Base-by-base conservation (phyloP, 495 filamentous ascomycete species). In the Emericellopsis terricola region DNA sequence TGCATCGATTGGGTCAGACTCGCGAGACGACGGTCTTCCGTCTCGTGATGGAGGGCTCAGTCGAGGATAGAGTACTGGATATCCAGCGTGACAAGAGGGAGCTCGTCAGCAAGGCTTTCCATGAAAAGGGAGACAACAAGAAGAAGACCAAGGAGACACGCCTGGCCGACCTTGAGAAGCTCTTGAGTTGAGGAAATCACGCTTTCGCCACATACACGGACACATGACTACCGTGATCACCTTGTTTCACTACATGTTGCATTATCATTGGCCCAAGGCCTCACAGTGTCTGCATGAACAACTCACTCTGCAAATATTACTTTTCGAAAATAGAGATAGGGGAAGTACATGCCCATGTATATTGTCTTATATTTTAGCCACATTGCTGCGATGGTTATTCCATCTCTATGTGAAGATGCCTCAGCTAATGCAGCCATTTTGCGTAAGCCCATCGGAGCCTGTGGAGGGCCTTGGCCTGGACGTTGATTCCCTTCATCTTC, bases 371-470 rank as follows among this genome's bases (percentile, higher is more conserved):
- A n/a, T n/a, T n/a, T n/a, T n/a, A n/a, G n/a, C n/a, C n/a, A n/a
- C n/a, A n/a, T n/a, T n/a, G n/a, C n/a, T n/a, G n/a, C n/a, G n/a
- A n/a, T n/a, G n/a, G n/a, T n/a, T n/a, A n/a, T n/a, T n/a, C n/a
- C n/a, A n/a, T n/a, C n/a, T n/a, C n/a, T n/a, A n/a, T n/a, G n/a
- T n/a, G n/a, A n/a, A n/a, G n/a, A n/a, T n/a, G n/a, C n/a, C n/a
- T n/a, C n/a, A n/a, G n/a, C n/a, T n/a, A n/a, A n/a, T 26, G 23
- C 6, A 85, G 50, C 73, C 76, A 89, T 45, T 74, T 78, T 6
- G 71, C 70, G 64, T 94, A 94, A 8, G 78, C 77, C 68, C 89
- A 94, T 36, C 77, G 62, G 40, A 94, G 81, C 38, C 89, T 67
- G 38, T 82, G 75, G 26, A 89, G 56, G 29, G 84, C 75, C 48